Evolutionary conservation across 768 basidiomycete species (phyloP), one percentile per base, ranked within the genome.

Genomic region (Collybia nuda): DNA sequence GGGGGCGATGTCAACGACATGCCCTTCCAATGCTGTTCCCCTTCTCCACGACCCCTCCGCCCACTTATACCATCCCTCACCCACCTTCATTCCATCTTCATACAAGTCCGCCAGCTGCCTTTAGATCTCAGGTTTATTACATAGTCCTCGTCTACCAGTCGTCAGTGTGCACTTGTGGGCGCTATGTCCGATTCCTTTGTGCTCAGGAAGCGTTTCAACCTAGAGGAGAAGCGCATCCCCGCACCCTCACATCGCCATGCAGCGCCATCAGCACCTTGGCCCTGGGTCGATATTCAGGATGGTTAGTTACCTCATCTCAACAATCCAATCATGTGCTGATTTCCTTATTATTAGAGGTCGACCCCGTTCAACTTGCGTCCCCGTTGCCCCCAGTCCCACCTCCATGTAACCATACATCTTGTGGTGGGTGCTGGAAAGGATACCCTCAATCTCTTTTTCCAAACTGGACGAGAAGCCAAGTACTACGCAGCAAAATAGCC

Each of bases 401-500:
- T 6, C 58, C 60, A 18, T 78, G 75, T 51, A 62, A 69, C 41
- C 76, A 75, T 44, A 51, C 48, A 14, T 45, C 51, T 29, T 77
- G 76, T 51, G 50, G 62, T 15, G 65, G 64, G 8, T 77, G 75
- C 52, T 77, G 72, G 71, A 65, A 37, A 46, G 62, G 62, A 0
- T 78, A 77, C 50, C 76, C 76, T 5, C 71, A 76, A 41, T 75
- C 75, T 6, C 64, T 64, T 29, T 85, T 80, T 54, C 80, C 78
- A 14, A 84, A 82, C 50, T 82, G 83, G 83, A 82, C 79, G 0
- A 54, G 60, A 7, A 58, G 58, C 11, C 81, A 83, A 52, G 68
- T 75, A 2, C 54, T 56, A 32, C 70, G 70, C 46, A 75, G 75
- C 56, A 67, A 69, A 48, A 76, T 78, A 35, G 52, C 60, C 14